phyloP scores from a whole-genome alignment of 2,329 filamentous ascomycete species.

The Coniella lustricola region DNA sequence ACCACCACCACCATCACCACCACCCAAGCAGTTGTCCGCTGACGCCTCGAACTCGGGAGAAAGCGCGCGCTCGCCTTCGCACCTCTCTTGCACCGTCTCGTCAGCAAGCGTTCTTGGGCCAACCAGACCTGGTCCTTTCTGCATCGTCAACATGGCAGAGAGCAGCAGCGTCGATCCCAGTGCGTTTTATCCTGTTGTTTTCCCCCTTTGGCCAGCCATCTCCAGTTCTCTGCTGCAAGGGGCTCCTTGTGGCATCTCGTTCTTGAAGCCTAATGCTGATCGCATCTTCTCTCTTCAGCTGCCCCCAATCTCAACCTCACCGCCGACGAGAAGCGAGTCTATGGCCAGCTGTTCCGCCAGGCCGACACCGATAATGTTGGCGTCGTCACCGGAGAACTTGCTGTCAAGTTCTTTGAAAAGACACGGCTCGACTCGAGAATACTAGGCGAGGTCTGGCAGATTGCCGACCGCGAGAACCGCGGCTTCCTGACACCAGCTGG shows the following conservation, averaged over 20 bases:
- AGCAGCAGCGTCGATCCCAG: slow-evolving; percentile 14
- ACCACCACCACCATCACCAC: not conserved
- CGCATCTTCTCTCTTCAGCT: slow-evolving; percentile 28
- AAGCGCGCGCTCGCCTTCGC: too few relatives aligned
- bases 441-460: slow-evolving; percentile 96
- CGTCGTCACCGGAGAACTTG: slow-evolving; percentile 91
- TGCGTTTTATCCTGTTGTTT: slow-evolving; percentile 1
- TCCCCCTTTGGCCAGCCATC: not conserved
- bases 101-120: too few relatives aligned
- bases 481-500: slow-evolving; percentile 87
- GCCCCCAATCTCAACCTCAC: slow-evolving; percentile 75
- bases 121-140: too few relatives aligned
- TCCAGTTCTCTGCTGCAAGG: not conserved
- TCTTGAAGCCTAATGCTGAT: not conserved
- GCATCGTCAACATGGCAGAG: slow-evolving; percentile 10
- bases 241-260: not conserved
- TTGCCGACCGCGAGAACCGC: slow-evolving; percentile 93
- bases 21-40: not conserved
- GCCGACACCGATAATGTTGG: slow-evolving; percentile 88
- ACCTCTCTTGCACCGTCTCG: too few relatives aligned
- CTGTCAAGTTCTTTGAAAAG: slow-evolving; percentile 97
- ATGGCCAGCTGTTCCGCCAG: slow-evolving; percentile 85
- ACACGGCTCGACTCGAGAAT: slow-evolving; percentile 80
- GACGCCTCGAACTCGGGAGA: too few relatives aligned
- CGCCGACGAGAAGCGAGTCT: slow-evolving; percentile 86